Conservation (phyloP, 225 moss, liverwort and hornwort genomes). For the Asterella californica region DNA sequence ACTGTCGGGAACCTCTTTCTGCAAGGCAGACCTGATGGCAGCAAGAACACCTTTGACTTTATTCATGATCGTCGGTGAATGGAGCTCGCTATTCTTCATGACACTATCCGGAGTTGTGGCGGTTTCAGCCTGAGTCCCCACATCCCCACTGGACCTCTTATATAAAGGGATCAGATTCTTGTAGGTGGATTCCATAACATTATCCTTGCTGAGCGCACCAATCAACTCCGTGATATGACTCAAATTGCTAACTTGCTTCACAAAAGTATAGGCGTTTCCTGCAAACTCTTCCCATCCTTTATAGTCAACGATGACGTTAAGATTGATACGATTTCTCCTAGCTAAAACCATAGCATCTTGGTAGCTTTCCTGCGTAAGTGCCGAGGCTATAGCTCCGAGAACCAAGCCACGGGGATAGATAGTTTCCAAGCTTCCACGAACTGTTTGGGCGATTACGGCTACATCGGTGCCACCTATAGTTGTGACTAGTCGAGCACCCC, state of each 20-base stretch:
- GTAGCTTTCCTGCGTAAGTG: slow-evolving; percentile 54
- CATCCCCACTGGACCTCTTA: neutral
- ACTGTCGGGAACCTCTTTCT: slow-evolving; percentile 54
- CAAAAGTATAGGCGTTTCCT: slow-evolving; percentile 57
- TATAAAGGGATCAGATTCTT: slow-evolving; percentile 58
- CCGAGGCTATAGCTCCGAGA: slow-evolving; percentile 81
- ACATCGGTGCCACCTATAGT: slow-evolving; percentile 73
- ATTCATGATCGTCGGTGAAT: slow-evolving; percentile 7
- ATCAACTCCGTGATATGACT: slow-evolving; percentile 85
- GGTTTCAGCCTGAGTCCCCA: neutral
- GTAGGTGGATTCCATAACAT: slow-evolving; percentile 70
- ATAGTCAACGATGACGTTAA: slow-evolving; percentile 92
- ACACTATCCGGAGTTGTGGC: neutral
- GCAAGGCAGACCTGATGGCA: slow-evolving; percentile 71
- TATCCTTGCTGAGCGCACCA: slow-evolving; percentile 67
- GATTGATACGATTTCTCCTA: slow-evolving; percentile 86
- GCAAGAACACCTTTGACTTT: slow-evolving; percentile 74
- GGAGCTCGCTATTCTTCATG: slow-evolving; percentile 16
- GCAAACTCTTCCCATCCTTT: slow-evolving; percentile 88
- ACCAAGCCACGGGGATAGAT: slow-evolving; percentile 86
- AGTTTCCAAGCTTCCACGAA: slow-evolving; percentile 92
- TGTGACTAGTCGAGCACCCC: slow-evolving; percentile 72
- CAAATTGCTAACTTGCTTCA: slow-evolving; percentile 75
- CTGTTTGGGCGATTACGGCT: slow-evolving; percentile 78
- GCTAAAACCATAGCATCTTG: slow-evolving; percentile 72